Conservation (phyloP, 352 stramenopile genomes). For the Pythium scleroteichum region DNA sequence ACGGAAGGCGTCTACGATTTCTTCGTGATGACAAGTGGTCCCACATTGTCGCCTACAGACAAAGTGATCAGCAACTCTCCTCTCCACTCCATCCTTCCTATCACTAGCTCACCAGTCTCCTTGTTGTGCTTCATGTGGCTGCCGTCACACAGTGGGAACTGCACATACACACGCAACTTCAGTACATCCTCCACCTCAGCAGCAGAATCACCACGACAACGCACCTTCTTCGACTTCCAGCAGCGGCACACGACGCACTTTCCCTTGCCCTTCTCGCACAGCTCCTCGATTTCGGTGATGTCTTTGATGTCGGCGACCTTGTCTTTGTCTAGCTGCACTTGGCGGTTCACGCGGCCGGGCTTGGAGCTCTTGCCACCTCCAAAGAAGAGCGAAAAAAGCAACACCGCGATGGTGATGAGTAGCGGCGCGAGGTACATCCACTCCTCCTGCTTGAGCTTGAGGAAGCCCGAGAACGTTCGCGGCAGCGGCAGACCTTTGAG, state of each 20-base stretch:
- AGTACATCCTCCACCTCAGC: neutral
- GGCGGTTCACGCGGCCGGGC: constrained; percentile 66
- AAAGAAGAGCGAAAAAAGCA: constrained; percentile 72
- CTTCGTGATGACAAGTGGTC: constrained; percentile 70
- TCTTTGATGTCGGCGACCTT: constrained; percentile 77
- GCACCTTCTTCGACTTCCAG: constrained; percentile 87
- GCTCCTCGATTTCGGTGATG: constrained; percentile 75
- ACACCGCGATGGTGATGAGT: constrained; percentile 69
- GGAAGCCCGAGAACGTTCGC: constrained; percentile 78
- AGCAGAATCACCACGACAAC: neutral
- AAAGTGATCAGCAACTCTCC: neutral
- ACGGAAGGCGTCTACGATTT: constrained; percentile 35
- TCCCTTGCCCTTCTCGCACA: constrained; percentile 70
- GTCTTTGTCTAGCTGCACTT: constrained; percentile 74
- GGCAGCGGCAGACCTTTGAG: constrained; percentile 81
- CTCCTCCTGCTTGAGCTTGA: constrained; percentile 85
- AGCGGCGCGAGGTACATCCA: constrained; percentile 85
- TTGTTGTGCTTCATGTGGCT: constrained; percentile 89
- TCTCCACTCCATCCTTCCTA: neutral
- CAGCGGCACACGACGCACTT: constrained; percentile 85
- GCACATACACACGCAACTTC: constrained; percentile 4
- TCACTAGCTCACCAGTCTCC: constrained; percentile 44
- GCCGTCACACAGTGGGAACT: constrained; percentile 82
- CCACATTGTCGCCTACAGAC: constrained; percentile 67
- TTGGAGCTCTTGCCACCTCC: constrained; percentile 47